Percentiles rank a stretch among this genome's conserved stretches.
These are phyloP conservation scores for Raphidocelis subcapitata DNA, from an alignment of 139 green algal species.

Conservation along the genomic window DNA sequence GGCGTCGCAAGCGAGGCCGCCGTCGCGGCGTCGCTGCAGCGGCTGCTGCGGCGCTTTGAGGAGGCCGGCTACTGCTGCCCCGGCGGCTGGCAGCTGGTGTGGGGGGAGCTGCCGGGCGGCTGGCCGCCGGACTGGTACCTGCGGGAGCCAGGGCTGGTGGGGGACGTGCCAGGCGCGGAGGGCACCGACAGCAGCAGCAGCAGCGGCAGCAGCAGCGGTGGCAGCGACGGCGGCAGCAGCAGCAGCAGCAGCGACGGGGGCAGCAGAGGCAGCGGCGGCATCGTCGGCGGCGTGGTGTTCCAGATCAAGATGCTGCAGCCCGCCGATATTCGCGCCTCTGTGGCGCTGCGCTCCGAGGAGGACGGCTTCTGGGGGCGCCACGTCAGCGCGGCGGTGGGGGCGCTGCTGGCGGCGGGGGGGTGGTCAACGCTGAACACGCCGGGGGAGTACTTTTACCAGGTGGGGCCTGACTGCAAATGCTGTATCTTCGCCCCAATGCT, in stretches of 20 bases:
- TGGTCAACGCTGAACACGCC: background rate
- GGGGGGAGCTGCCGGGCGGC: constrained; percentile 31
- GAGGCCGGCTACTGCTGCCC: constrained; percentile 35
- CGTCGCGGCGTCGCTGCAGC: background rate
- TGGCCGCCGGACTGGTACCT: constrained; percentile 41
- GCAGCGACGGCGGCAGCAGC: background rate
- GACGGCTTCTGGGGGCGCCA: constrained; percentile 43
- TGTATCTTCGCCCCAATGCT: too few species aligned
- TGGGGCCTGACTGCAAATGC: too few species aligned
- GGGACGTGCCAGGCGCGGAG: too few species aligned
- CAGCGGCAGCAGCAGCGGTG: background rate
- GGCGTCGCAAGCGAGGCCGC: too few species aligned
- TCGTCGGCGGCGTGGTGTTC: background rate
- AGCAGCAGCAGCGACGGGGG: too few species aligned
- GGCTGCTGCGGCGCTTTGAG: constrained; percentile 28
- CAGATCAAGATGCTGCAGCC: constrained; percentile 51
- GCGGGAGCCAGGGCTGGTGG: too few species aligned
- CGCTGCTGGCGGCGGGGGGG: constrained; percentile 24
- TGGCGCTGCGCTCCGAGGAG: constrained; percentile 56
- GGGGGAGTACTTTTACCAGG: constrained; percentile 51
- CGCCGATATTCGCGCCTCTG: constrained; percentile 50
- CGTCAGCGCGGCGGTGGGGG: constrained; percentile 27
- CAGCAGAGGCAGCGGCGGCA: background rate
- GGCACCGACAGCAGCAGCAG: too few species aligned
- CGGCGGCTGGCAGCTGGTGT: constrained; percentile 46